Conservation (phyloP, 768 basidiomycete genomes). For the Coprinopsis strossmayeri region DNA sequence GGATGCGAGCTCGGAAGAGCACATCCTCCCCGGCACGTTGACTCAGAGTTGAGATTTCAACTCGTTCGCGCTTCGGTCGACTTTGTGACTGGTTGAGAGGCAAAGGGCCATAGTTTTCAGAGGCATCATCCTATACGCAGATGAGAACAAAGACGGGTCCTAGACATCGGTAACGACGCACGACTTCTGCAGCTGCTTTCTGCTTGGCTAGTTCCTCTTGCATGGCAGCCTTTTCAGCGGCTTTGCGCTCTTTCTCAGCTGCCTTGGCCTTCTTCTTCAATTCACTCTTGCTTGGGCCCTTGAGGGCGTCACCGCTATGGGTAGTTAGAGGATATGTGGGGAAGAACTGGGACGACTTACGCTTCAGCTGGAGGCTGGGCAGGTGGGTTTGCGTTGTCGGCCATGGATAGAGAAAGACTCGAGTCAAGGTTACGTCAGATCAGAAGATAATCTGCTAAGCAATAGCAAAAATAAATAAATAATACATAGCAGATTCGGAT, state of each 20-base stretch:
- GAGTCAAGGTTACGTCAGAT: neutral
- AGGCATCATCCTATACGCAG: slow-evolving; percentile 72
- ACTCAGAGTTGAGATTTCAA: slow-evolving; percentile 59
- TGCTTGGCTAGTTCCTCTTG: slow-evolving; percentile 68
- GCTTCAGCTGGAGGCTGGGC: slow-evolving; percentile 17
- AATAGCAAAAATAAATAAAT: slow-evolving; percentile 1
- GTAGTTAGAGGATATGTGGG: neutral
- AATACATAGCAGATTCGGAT: slow-evolving; percentile 14
- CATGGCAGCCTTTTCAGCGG: slow-evolving; percentile 78
- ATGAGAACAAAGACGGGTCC: slow-evolving; percentile 10
- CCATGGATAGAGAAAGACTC: slow-evolving; percentile 18
- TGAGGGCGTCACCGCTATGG: slow-evolving; percentile 18
- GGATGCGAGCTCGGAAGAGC: slow-evolving; percentile 82
- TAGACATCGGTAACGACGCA: slow-evolving; percentile 20
- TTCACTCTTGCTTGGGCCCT: slow-evolving; percentile 77
- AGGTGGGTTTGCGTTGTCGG: slow-evolving; percentile 22
- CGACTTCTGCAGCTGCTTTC: slow-evolving; percentile 59
- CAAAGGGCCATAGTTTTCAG: slow-evolving; percentile 77
- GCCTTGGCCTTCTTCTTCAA: slow-evolving; percentile 89
- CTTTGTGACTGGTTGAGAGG: slow-evolving; percentile 90
- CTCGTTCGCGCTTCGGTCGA: slow-evolving; percentile 53
- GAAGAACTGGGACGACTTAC: slow-evolving; percentile 15
- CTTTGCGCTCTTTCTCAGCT: slow-evolving; percentile 85
- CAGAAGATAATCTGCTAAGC: slow-evolving; percentile 11
- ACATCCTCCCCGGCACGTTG: slow-evolving; percentile 68